These are phyloP conservation scores for Plasmodiophora brassicae DNA, from an alignment of 208 protist genomes.

Conservation along the genomic window DNA sequence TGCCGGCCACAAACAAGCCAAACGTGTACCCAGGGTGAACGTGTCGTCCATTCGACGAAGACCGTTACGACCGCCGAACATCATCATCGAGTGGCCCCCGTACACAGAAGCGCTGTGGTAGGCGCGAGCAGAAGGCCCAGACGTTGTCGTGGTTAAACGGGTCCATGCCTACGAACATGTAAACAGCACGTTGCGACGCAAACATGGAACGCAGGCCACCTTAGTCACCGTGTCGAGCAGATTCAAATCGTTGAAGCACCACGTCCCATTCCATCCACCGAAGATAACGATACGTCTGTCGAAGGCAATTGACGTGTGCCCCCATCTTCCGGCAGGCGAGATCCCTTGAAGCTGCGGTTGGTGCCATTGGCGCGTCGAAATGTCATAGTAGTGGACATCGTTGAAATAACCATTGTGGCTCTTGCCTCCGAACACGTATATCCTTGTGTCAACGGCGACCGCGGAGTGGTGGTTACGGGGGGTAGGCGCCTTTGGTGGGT, in stretches of 20 bases:
- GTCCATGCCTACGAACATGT: background rate
- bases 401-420: constrained; percentile 32
- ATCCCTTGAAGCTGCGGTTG: constrained; percentile 9
- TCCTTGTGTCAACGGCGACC: background rate
- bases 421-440: constrained; percentile 12
- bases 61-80: background rate
- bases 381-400: constrained; percentile 31
- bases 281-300: background rate
- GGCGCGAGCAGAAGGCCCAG: background rate
- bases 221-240: background rate
- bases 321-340: background rate
- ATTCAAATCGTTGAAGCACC: constrained; percentile 13
- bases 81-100: background rate
- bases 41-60: constrained; percentile 3
- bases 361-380: constrained; percentile 3
- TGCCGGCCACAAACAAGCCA: too few relatives aligned
- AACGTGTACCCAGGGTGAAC: background rate
- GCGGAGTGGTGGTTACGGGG: constrained; percentile 20
- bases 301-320: background rate
- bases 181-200: background rate
- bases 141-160: background rate
- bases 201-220: background rate
- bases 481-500: background rate
- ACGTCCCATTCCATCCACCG: constrained; percentile 2
- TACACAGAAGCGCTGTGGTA: background rate